Evolutionary conservation across 108 stramenopile species (phyloP), one percentile per base, ranked within the genome.

Genomic region (Nitzschia sp.): DNA sequence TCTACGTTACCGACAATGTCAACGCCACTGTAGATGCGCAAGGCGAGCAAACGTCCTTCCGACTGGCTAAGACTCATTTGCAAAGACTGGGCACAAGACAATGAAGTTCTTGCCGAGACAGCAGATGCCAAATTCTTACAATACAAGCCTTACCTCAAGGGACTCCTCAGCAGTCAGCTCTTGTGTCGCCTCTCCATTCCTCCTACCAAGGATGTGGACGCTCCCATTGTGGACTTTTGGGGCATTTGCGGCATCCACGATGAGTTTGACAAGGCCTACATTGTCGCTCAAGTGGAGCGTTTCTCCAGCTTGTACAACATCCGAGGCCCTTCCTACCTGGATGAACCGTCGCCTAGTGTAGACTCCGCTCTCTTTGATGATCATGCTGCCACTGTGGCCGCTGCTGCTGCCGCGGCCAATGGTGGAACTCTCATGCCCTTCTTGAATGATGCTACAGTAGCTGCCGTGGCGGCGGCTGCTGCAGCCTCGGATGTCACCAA

Each of bases 121-220:
- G 67, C 79, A 19, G 87, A 91, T 60, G 53, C 53, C 0, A 81
- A 78, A 22, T 88, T 88, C 65, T 19, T 80, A 11, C 74, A 76
- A n/a, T 91, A 85, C 82, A 91, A 91, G 53, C 77, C 84, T 15
- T 88, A 85, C 51, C 67, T 88, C 39, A 88, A 85, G 67, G 90
- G 90, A 9, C 61, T 59, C 14, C 71, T 88, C 41, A 67, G 79
- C 0, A 80, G 83, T 54, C 90, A 90, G 63, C 59, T 90, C 14
- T 48, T 90, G 7, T 87, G 85, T 52, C 82, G 86, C 0, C 71
- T 90, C 7, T 84, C 84, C 24, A 76, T 83, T 50, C 83, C 78
- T 55, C 55, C 76, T 17, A n/a, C 26, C 6, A 38, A 38, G 37
- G 50, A 51, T 17, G 51, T 15, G 15, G 19, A 50, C 10, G 25